Evolutionary conservation across 179 eudicot species (phyloP), one percentile per base, ranked within the genome.

Genomic region (Amaranthus tricolor): DNA sequence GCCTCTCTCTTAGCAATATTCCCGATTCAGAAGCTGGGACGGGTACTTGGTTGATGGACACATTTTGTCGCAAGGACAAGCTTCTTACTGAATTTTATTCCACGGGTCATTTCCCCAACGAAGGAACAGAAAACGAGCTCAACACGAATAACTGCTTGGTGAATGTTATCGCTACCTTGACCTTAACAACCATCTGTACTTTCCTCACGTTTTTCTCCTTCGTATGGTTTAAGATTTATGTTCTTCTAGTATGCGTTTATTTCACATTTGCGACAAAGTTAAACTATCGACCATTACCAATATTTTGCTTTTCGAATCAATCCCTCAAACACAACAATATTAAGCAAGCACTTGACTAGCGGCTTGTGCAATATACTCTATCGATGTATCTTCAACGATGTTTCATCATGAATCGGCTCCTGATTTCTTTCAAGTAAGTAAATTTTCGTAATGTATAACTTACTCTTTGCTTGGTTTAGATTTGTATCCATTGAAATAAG

Each of bases 61-160:
- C 85, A 78, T 93, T 88, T 79, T 73, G 74, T 52, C 74, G 80
- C 64, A 93, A 93, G 77, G 98, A 93, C 79, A 82, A 87, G 75
- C 82, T 93, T 66, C 97, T 93, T 44, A 83, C 88, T 12, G 89
- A 85, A 62, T 89, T 93, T 76, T 75, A 70, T 76, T 74, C 85
- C 45, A 65, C 74, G 5, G 98, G 97, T 61, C 91, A 93, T 76
- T 91, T 93, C 67, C 97, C 90, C n/a, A 57, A 79, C 44, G 79
- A 84, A 83, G 88, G 84, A 79, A 86, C 90, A 71, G 96, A 89
- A 84, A 72, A 74, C 53, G 84, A 88, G 44, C 97, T 91, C 74
- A 49, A 84, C 78, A 80, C 85, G 20, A 72, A 48, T 51, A 88
- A 87, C 80, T 87, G 93, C 84, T 79, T 86, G 87, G 88, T 84